Conservation (phyloP, 768 basidiomycete species). For the Phaeotremella fagi region DNA sequence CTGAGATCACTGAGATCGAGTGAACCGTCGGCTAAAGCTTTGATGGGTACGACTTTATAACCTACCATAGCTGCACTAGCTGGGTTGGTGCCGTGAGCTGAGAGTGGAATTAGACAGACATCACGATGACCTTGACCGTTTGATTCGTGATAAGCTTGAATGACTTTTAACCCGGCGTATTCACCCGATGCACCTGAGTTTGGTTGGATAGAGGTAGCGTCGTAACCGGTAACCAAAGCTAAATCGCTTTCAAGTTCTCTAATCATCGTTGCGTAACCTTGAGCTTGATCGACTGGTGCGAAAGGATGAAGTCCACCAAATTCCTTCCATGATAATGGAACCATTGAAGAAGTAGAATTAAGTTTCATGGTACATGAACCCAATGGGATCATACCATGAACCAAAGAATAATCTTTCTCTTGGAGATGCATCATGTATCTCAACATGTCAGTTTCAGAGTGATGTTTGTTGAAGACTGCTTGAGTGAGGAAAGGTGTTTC, state of each 20-base stretch:
- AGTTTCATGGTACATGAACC: constrained; percentile 98
- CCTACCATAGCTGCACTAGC: constrained; percentile 97
- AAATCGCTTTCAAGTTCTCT: constrained; percentile 86
- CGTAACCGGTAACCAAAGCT: constrained; percentile 93
- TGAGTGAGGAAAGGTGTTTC: constrained; percentile 69
- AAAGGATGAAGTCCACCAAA: constrained; percentile 90
- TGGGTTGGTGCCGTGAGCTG: constrained; percentile 97
- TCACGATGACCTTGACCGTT: constrained; percentile 78
- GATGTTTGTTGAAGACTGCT: constrained; percentile 90
- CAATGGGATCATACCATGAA: constrained; percentile 92
- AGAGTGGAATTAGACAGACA: constrained; percentile 87
- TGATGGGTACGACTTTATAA: constrained; percentile 92
- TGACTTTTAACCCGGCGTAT: constrained; percentile 90
- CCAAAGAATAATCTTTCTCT: constrained; percentile 87
- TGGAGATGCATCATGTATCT: constrained; percentile 93
- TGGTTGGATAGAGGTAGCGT: constrained; percentile 92
- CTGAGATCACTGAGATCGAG: constrained; percentile 81
- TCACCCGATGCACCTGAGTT: constrained; percentile 98
- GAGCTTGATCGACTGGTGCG: constrained; percentile 78
- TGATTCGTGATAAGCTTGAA: constrained; percentile 88
- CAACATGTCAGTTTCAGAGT: constrained; percentile 98
- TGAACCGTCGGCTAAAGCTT: constrained; percentile 78
- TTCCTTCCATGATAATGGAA: constrained; percentile 90
- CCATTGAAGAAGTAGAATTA: constrained; percentile 97
- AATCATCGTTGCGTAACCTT: constrained; percentile 78